These are phyloP conservation scores for Termitomyces sp. DNA, from an alignment of 768 basidiomycete genomes.

Conservation along the genomic window DNA sequence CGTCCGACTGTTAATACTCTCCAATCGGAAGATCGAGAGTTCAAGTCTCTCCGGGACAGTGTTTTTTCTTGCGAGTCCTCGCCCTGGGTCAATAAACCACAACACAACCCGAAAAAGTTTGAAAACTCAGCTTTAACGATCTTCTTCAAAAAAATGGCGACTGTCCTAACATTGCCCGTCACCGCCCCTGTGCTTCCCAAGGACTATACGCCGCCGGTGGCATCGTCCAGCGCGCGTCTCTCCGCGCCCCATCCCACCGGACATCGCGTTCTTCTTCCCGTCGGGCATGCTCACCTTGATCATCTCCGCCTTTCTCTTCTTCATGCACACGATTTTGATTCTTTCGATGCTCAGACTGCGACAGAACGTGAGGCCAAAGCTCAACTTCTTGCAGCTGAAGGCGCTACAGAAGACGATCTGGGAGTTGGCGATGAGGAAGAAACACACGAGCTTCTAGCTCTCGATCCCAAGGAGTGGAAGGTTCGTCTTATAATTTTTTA, in stretches of 20 bases:
- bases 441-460: conserved; percentile 53
- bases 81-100: background rate
- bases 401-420: conserved; percentile 74
- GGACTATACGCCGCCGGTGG: conserved; percentile 35
- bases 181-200: conserved; percentile 29
- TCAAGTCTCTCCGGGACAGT: background rate
- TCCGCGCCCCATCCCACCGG: conserved; percentile 31
- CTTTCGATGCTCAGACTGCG: conserved; percentile 65
- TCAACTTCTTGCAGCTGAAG: conserved; percentile 43
- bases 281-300: conserved; percentile 83
- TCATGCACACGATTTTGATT: conserved; percentile 75
- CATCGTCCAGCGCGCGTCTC: conserved; percentile 29
- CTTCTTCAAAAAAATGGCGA: conserved; percentile 17
- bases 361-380: conserved; percentile 33
- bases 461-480: conserved; percentile 99
- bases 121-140: background rate
- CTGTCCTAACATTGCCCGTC: conserved; percentile 26
- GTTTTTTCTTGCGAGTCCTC: background rate
- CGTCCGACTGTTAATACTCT: background rate
- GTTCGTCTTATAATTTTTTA: conserved; percentile 27
- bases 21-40: background rate
- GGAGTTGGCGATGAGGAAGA: conserved; percentile 93
- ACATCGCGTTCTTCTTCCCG: conserved; percentile 62
- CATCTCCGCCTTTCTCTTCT: conserved; percentile 73
- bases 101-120: background rate